Base-by-base conservation (phyloP, 495 filamentous ascomycete species). In the Neurospora terricola region DNA sequence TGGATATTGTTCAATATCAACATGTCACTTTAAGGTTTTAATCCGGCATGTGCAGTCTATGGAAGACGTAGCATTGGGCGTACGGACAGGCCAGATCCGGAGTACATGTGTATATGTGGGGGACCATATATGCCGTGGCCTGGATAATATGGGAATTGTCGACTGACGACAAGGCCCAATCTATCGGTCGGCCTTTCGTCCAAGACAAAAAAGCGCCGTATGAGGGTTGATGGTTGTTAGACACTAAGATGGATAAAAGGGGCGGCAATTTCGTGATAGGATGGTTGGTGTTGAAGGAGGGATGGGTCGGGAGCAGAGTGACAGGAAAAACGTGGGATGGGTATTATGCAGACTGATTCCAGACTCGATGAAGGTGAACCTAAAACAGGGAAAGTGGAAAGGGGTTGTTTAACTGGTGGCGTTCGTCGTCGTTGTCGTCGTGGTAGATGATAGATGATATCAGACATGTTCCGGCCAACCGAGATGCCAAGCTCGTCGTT, bases 1-100 rank as follows among this genome's bases (percentile, higher is more conserved):
- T 23, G 37, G 18, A 38, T 69, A 30, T 16, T 73, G 36, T 38
- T 73, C 73, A 71, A 72, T 74, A 74, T 74, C 36, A 62, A 71
- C 39, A 38, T 68, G 54, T 62, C 54, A 62, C 54, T 34, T 34
- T 30, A 34, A 34, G 21, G 11, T 6, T 27, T 62, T 62, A 8
- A 14, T 8, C 34, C 23, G 23, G 27, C 54, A 1, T 34, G 54
- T 62, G 48, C 6, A 62, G 54, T 27, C 54, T 62, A 62, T 62
- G 23, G 7, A 12, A 30, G 14, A 62, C 12, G 2, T 2, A 62
- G 54, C 54, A 62, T 62, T 34, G 27, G 23, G 54, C 54, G 27
- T 34, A 4, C 34, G 34, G 54, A 62, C 21, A 62, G 27, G 12
- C 54, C 23, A 18, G 27, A 62, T 62, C 54, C 54, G 54, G 54